Base-by-base conservation (phyloP, 2,329 filamentous ascomycete species). In the Calonectria pseudoreteaudii region DNA sequence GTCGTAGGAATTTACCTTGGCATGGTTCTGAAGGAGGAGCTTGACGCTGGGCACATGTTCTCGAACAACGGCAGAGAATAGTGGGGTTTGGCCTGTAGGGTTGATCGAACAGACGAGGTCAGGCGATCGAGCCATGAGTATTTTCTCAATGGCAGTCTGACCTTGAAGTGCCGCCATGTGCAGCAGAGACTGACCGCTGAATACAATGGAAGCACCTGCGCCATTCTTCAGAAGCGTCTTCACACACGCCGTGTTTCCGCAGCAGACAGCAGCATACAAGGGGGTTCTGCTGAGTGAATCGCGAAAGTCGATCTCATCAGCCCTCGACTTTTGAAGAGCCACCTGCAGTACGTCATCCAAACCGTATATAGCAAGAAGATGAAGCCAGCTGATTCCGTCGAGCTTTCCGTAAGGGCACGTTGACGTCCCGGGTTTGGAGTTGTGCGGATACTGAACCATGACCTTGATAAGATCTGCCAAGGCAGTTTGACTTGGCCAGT, bases 81-180 rank as follows among this genome's bases (percentile, higher is more conserved):
- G 60, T 10, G 60, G 60, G 8, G 60, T 65, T 31, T 65, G 60
- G n/a, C 38, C 26, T 34, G 41, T 65, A 13, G 41, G 14, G 30
- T 44, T 65, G 41, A 49, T 49, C 4, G 60, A 65, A 23, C 26
- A 65, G 2, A 65, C 60, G 9, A 65, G 30, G 20, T 65, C 41
- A 2, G 41, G 13, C 18, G 41, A 65, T 3, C 34, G 60, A 44
- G 38, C 38, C 60, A 65, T 31, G 6, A 65, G n/a, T 20, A 49
- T n/a, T 49, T 65, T 65, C 60, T 44, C 34, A 16, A 49, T 30
- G 16, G 10, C 13, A 4, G 26, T n/a, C 3, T 65, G 41, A 7
- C 60, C 60, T 31, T 65, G 60, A 23, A 65, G 38, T 18, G 60
- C 60, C n/a, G 60, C 60, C 30, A 47, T 31, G 18, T 65, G 60